Conservation (phyloP, 257 asterid species). For the Solanum megistacrolobum region DNA sequence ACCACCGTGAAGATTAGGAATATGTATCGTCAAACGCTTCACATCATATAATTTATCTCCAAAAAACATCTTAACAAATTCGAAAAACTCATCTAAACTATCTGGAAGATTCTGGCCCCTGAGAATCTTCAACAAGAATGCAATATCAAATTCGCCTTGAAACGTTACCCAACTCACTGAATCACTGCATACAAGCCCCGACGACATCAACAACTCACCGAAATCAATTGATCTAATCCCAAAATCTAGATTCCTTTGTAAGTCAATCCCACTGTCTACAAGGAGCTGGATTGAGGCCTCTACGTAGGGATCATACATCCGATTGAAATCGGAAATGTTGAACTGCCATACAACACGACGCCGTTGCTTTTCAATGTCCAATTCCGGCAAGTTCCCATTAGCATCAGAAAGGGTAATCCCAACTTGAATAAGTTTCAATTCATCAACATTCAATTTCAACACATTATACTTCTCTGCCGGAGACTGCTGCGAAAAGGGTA, state of each 20-base stretch:
- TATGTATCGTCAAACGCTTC: neutral
- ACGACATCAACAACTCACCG: neutral
- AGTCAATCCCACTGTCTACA: neutral
- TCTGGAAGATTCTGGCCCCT: accelerated
- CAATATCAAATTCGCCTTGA: neutral
- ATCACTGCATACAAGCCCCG: neutral
- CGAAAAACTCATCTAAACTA: neutral
- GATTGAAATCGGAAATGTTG: neutral
- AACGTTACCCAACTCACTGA: neutral
- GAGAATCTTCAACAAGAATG: neutral
- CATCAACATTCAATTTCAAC: neutral
- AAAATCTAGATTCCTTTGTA: accelerated
- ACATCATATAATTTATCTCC: neutral
- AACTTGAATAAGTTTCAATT: neutral
- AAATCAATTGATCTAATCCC: neutral
- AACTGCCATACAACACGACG: neutral
- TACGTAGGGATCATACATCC: neutral
- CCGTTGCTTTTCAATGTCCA: neutral
- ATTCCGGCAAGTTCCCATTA: neutral
- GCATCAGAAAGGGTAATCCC: neutral
- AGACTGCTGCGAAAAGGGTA: neutral
- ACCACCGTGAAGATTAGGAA: neutral
- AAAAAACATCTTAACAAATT: neutral
- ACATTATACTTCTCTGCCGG: neutral
- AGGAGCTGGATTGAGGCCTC: neutral